Conservation (phyloP, 306 rosid species). For the Trifolium repens region DNA sequence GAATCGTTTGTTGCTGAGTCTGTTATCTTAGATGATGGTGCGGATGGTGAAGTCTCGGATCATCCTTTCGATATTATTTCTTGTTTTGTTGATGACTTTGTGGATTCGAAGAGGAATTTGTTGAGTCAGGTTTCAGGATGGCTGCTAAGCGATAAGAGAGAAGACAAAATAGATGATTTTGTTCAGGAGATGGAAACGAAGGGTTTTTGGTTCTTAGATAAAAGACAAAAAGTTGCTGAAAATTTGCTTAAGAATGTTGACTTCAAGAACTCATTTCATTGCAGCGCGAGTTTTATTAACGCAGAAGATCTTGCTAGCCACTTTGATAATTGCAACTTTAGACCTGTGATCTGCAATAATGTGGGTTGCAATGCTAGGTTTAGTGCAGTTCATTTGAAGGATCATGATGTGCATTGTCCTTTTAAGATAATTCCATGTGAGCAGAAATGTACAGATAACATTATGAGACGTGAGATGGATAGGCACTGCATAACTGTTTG, state of each 20-base stretch:
- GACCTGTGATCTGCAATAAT: constrained; percentile 55
- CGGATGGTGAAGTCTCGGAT: constrained; percentile 56
- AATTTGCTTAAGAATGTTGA: constrained; percentile 72
- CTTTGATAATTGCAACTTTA: constrained; percentile 54
- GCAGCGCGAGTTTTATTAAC: constrained; percentile 55
- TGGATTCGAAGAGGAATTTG: constrained; percentile 64
- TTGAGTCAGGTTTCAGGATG: constrained; percentile 78
- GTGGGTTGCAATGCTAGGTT: constrained; percentile 68
- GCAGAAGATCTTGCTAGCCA: constrained; percentile 63
- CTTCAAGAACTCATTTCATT: constrained; percentile 63
- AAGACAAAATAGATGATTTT: constrained; percentile 88
- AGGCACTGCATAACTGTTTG: constrained; percentile 86
- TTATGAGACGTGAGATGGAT: constrained; percentile 91
- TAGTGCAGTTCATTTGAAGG: constrained; percentile 57
- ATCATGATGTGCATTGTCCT: constrained; percentile 74
- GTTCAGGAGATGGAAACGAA: constrained; percentile 77
- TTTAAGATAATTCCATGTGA: constrained; percentile 85
- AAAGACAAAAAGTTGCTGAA: constrained; percentile 57
- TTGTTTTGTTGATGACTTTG: constrained; percentile 79
- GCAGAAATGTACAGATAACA: constrained; percentile 62
- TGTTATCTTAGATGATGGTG: constrained; percentile 60
- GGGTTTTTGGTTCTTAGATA: constrained; percentile 74
- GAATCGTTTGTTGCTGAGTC: constrained; percentile 74
- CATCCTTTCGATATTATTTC: constrained; percentile 74
- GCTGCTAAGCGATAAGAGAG: constrained; percentile 81